Conservation (phyloP, 345 rosid genomes). For the Psidium friedrichsthalianum region DNA sequence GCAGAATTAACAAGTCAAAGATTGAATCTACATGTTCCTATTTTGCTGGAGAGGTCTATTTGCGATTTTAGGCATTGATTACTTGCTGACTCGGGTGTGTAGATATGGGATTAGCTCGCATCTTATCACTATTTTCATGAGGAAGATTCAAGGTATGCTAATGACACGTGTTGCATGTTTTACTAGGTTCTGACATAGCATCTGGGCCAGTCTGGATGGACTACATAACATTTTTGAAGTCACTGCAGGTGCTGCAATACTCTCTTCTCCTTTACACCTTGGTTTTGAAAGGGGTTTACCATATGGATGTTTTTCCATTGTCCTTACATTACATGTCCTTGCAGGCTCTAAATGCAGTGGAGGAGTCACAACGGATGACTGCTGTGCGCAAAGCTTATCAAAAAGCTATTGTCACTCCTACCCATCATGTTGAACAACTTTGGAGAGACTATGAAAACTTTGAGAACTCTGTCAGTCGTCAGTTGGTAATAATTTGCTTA, state of each 20-base stretch:
- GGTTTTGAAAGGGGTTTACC: background rate
- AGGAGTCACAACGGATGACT: slow-evolving; percentile 79
- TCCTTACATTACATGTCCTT: slow-evolving; percentile 11
- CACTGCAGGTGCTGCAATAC: slow-evolving; percentile 60
- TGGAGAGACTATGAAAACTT: slow-evolving; percentile 95
- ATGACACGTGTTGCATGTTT: slow-evolving; percentile 13
- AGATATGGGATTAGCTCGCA: background rate
- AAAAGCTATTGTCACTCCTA: slow-evolving; percentile 79
- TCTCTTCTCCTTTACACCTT: background rate
- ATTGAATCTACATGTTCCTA: background rate
- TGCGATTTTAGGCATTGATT: background rate
- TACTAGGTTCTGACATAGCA: slow-evolving; percentile 78
- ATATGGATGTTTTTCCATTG: background rate
- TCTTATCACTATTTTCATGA: background rate
- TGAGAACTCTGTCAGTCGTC: slow-evolving; percentile 89
- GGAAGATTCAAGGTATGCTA: background rate
- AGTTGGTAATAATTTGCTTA: slow-evolving; percentile 45
- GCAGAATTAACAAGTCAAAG: background rate
- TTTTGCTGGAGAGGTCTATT: background rate
- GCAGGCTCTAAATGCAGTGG: slow-evolving; percentile 62
- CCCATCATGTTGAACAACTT: slow-evolving; percentile 84
- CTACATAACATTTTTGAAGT: slow-evolving; percentile 70
- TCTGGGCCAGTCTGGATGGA: slow-evolving; percentile 95
- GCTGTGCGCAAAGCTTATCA: slow-evolving; percentile 76
- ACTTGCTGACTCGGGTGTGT: background rate